These are phyloP conservation scores for Plantago ovata DNA, from an alignment of 257 asterid genomes.

Conservation along the genomic window DNA sequence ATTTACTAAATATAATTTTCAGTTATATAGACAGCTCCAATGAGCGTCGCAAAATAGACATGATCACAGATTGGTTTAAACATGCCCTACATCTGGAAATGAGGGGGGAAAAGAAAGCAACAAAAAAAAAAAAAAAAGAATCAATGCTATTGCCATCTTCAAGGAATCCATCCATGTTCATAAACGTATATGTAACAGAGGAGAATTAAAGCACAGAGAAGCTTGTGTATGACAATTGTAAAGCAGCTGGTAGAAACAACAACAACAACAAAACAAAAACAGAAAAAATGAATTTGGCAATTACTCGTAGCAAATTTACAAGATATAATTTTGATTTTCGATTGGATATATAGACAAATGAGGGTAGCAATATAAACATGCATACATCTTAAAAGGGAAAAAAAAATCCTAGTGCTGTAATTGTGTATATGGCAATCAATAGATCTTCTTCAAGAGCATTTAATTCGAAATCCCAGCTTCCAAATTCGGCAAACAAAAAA, in stretches of 20 bases:
- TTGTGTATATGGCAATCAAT: no score
- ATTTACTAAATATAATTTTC: neutral
- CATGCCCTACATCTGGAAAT: no score
- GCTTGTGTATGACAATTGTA: neutral
- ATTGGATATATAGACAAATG: slow-evolving; percentile 8
- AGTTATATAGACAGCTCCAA: neutral
- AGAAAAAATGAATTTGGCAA: no score
- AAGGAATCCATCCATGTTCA: slow-evolving; percentile 59
- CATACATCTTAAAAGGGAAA: neutral
- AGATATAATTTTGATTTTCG: neutral
- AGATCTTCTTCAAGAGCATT: no score
- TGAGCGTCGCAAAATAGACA: no score
- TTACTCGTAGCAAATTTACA: no score
- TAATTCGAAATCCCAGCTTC: neutral
- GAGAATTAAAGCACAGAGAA: neutral
- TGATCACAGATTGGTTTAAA: no score
- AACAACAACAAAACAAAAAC: no score
- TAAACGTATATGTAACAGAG: neutral
- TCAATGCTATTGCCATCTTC: slow-evolving; percentile 62
- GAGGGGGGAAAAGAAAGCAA: no score
- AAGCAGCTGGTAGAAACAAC: slow-evolving; percentile 3
- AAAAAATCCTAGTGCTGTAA: no score
- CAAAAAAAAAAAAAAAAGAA: no score
- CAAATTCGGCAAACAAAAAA: neutral
- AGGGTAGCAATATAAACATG: no score